Evolutionary conservation across 1,284 basidiomycete species (phyloP).

Genomic region (Boletus sp.): DNA sequence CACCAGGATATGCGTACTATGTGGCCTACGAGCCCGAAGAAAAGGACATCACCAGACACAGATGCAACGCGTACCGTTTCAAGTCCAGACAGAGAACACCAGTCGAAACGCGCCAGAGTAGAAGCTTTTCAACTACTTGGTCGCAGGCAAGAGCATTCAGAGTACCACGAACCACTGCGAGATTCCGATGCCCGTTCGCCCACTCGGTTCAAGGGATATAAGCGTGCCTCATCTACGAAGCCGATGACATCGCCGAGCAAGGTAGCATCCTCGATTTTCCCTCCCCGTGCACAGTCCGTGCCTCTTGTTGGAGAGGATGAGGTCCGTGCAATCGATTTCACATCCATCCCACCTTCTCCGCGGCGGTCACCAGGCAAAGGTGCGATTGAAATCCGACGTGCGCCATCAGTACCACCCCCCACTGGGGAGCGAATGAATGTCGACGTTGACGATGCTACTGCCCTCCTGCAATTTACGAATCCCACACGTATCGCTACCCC

Average conservation of each 20-base stretch:
- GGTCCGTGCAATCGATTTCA: constrained; percentile 20
- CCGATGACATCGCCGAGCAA: constrained; percentile 20
- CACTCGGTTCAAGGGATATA: not conserved
- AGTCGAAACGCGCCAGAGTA: constrained; percentile 27
- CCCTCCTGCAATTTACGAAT: constrained; percentile 23
- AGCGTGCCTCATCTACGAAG: constrained; percentile 22
- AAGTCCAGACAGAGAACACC: constrained; percentile 14
- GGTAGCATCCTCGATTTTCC: constrained; percentile 12
- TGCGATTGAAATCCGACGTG: constrained; percentile 25
- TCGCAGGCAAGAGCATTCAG: constrained; percentile 10
- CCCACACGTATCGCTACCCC: constrained; percentile 8
- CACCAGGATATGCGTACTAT: too few species aligned
- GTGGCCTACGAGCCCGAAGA: constrained; percentile 9
- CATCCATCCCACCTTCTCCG: constrained; percentile 25
- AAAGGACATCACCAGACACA: constrained; percentile 27
- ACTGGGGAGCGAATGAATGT: constrained; percentile 25
- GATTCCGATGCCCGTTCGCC: constrained; percentile 13
- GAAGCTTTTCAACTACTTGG: constrained; percentile 16
- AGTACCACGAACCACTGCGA: constrained; percentile 21
- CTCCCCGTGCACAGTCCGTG: constrained; percentile 30
- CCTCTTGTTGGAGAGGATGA: constrained; percentile 19
- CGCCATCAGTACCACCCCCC: constrained; percentile 24
- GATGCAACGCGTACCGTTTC: constrained; percentile 11
- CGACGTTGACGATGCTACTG: constrained; percentile 14
- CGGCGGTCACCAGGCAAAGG: constrained; percentile 24